Percentiles rank a stretch among this genome's conserved stretches.
phyloP scores from a whole-genome alignment of 495 filamentous ascomycete genomes.

The Endocarpon pusillum region DNA sequence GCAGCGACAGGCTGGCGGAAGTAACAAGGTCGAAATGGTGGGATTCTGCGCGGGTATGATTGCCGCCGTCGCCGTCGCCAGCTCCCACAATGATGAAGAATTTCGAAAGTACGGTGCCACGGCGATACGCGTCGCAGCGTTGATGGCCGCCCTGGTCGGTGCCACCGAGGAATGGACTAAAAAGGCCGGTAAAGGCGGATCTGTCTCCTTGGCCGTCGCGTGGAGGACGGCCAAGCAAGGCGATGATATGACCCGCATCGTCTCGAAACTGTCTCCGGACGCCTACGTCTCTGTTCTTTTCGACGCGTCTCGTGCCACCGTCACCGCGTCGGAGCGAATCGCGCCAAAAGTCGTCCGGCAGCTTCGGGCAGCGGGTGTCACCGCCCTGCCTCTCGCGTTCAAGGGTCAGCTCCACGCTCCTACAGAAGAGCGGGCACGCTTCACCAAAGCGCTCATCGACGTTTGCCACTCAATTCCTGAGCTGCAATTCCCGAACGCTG shows the following conservation, averaged over 20 bases:
- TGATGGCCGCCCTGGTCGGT: constrained; percentile 20
- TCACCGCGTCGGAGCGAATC: constrained; percentile 10
- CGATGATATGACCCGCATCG: constrained; percentile 10
- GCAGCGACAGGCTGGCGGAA: not conserved
- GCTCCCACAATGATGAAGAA: constrained; percentile 6
- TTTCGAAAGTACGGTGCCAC: constrained; percentile 15
- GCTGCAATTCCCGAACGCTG: constrained; percentile 15
- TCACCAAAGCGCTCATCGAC: constrained; percentile 5
- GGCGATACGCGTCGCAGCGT: constrained; percentile 18
- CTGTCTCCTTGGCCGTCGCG: constrained; percentile 11
- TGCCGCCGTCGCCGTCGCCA: constrained; percentile 18
- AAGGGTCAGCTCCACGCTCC: constrained; percentile 19
- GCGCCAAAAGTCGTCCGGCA: constrained; percentile 11
- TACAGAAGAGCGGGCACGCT: constrained; percentile 3
- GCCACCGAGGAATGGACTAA: constrained; percentile 11
- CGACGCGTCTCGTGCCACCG: constrained; percentile 6
- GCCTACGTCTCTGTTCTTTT: constrained; percentile 5
- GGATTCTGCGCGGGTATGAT: constrained; percentile 26
- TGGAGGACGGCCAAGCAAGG: constrained; percentile 12
- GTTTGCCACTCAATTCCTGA: constrained; percentile 10
- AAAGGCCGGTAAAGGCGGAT: constrained; percentile 3
- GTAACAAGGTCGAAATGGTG: constrained; percentile 11
- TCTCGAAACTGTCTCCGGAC: constrained; percentile 4
- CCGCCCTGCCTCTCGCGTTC: constrained; percentile 16
- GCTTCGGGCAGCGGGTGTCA: constrained; percentile 22